A percentile compares a stretch with the other conserved stretches of the same genome.
These are phyloP conservation scores for Mycena olivaceomarginata DNA, from an alignment of 768 basidiomycete species.

Conservation along the genomic window DNA sequence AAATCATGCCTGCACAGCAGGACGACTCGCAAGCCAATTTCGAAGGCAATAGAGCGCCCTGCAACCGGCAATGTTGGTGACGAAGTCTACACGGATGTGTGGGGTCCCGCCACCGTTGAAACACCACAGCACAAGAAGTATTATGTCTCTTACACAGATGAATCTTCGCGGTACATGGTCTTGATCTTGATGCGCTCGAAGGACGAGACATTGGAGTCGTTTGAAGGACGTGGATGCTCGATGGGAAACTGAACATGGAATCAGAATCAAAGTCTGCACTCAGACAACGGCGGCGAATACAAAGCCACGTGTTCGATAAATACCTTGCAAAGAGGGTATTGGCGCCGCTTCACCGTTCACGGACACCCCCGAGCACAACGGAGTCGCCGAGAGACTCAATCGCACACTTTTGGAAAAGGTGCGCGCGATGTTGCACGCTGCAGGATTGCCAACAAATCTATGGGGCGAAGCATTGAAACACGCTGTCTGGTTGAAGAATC, in stretches of 20 bases:
- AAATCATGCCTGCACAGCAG: constrained; percentile 55
- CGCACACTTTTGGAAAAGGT: constrained; percentile 52
- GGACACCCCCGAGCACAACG: constrained; percentile 58
- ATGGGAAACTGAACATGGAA: constrained; percentile 49
- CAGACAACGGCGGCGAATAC: constrained; percentile 55
- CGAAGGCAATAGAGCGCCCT: constrained; percentile 46
- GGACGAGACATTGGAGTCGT: constrained; percentile 49
- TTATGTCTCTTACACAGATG: constrained; percentile 58
- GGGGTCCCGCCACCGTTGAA: constrained; percentile 54
- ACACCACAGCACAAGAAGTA: constrained; percentile 50
- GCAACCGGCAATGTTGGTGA: constrained; percentile 50
- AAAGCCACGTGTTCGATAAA: constrained; percentile 44
- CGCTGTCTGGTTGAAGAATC: constrained; percentile 51
- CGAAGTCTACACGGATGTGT: constrained; percentile 58
- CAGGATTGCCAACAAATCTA: constrained; percentile 51
- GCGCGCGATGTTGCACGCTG: constrained; percentile 52
- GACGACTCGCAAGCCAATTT: constrained; percentile 48
- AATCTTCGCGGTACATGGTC: constrained; percentile 49
- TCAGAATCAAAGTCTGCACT: constrained; percentile 50
- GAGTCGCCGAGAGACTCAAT: constrained; percentile 60
- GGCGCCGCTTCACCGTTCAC: constrained; percentile 47
- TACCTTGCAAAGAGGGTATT: constrained; percentile 46
- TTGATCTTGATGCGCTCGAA: constrained; percentile 52
- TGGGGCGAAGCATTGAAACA: constrained; percentile 56
- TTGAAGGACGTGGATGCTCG: constrained; percentile 48